A percentile compares a stretch with the other conserved stretches of the same genome.
phyloP scores from a whole-genome alignment of 1,284 basidiomycete species.

The Naganishia liquefaciens region DNA sequence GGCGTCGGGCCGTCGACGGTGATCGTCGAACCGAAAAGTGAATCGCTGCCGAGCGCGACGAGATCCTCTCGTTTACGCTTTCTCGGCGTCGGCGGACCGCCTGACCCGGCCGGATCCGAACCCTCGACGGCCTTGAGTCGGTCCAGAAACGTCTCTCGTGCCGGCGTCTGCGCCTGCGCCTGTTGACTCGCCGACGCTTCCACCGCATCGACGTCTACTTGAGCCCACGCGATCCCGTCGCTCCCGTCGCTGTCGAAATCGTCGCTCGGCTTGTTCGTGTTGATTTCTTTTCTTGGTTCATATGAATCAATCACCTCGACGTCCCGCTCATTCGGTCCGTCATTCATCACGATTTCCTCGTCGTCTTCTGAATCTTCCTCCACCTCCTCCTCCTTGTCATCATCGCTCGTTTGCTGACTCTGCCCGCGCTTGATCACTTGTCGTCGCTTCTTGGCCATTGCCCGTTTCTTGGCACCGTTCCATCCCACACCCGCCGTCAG shows the following conservation, averaged over 20 bases:
- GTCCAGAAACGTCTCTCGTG: conserved; percentile 14
- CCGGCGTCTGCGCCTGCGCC: not conserved
- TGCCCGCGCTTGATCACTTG: conserved; percentile 7
- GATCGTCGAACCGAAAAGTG: not conserved
- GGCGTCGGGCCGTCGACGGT: not conserved
- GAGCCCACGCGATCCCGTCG: conserved; percentile 13
- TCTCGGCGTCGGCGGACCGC: conserved; percentile 2
- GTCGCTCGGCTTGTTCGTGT: conserved; percentile 4
- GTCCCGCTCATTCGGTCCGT: not conserved
- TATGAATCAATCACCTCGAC: conserved; percentile 15
- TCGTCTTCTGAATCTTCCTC: not conserved
- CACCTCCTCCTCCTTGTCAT: not conserved
- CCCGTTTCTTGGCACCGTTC: conserved; percentile 16
- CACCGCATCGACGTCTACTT: conserved; percentile 16
- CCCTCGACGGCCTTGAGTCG: conserved; percentile 6
- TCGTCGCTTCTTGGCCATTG: conserved; percentile 15
- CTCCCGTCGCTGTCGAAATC: conserved; percentile 3
- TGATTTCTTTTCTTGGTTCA: not conserved
- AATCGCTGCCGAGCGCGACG: not conserved
- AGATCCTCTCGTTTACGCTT: conserved; percentile 10
- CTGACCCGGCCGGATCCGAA: not conserved
- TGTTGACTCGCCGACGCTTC: conserved; percentile 20
- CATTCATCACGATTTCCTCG: not conserved
- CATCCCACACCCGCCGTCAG: conserved; percentile 9
- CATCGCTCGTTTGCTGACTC: not conserved